Evolutionary conservation across 306 rosid species (phyloP).

Genomic region (Pyrus betulifolia): DNA sequence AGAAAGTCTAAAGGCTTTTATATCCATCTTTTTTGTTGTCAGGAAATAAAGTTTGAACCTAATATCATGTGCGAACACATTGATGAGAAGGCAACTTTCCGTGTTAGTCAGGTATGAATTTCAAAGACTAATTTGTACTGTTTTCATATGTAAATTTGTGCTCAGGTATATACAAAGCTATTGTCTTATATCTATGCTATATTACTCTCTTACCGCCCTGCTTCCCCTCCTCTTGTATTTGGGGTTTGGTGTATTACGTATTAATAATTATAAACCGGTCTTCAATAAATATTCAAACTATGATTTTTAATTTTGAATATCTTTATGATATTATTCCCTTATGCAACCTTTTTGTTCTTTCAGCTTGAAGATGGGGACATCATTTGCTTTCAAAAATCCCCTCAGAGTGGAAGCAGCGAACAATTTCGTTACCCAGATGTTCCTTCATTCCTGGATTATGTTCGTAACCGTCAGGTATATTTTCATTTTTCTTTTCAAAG

Average conservation of each 20-base stretch:
- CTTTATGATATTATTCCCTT: background rate
- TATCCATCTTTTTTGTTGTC: conserved; percentile 1
- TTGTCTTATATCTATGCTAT: background rate
- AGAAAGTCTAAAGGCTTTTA: background rate
- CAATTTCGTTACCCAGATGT: conserved; percentile 63
- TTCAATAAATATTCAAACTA: background rate
- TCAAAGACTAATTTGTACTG: background rate
- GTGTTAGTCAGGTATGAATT: conserved; percentile 55
- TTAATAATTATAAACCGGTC: background rate
- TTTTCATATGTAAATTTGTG: background rate
- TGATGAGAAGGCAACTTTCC: conserved; percentile 52
- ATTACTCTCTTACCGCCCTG: background rate
- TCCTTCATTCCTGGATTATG: conserved; percentile 80
- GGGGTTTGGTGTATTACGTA: background rate
- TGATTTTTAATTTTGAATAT: background rate
- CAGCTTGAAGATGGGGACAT: conserved; percentile 97
- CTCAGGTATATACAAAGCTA: background rate
- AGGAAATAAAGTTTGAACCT: conserved; percentile 90
- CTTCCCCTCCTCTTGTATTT: background rate
- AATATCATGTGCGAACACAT: conserved; percentile 74
- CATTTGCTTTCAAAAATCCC: conserved; percentile 74
- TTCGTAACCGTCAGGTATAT: conserved; percentile 86
- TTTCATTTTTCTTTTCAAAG: background rate
- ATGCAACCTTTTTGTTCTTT: conserved; percentile 10
- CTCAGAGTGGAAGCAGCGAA: conserved; percentile 47